A percentile compares a stretch with the other conserved stretches of the same genome.
phyloP scores from a whole-genome alignment of 2,329 filamentous ascomycete genomes.

The Fusarium dimerum region DNA sequence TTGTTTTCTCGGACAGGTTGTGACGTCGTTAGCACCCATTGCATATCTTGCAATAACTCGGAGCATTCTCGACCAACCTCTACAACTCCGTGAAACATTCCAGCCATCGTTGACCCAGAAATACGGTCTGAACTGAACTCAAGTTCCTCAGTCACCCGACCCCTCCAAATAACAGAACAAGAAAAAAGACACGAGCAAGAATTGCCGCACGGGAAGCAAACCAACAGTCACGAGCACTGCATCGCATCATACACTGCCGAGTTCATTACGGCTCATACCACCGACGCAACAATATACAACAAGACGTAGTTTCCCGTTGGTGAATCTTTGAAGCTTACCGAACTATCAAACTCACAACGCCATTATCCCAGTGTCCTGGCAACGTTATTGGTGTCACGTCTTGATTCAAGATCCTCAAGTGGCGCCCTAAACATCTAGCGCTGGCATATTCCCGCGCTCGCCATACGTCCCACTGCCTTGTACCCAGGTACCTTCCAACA shows the following conservation, averaged over 20 bases:
- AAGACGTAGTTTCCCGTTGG: neutral
- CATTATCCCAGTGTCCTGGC: conserved; percentile 5
- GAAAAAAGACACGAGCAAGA: conserved; percentile 1
- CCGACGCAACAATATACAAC: conserved; percentile 4
- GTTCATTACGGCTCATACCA: conserved; percentile 5
- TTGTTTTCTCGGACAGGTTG: conserved; percentile 7
- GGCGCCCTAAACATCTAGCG: conserved; percentile 15
- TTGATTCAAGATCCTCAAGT: conserved; percentile 20
- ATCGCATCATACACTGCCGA: conserved; percentile 9
- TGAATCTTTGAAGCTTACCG: conserved; percentile 13
- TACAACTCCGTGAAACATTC: conserved; percentile 22
- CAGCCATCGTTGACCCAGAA: conserved; percentile 22
- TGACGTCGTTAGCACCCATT: conserved; percentile 4
- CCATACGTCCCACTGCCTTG: conserved; percentile 20
- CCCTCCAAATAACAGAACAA: conserved; percentile 1
- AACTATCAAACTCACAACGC: conserved; percentile 20
- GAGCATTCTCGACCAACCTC: conserved; percentile 8
- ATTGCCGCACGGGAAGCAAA: conserved; percentile 6
- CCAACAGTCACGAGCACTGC: conserved; percentile 5
- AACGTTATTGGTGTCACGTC: conserved; percentile 21
- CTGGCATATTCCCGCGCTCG: conserved; percentile 19
- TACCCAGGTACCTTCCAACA: too few relatives aligned
- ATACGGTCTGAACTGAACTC: conserved; percentile 10
- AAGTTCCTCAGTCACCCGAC: conserved; percentile 14
- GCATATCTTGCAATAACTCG: conserved; percentile 9